Conservation (phyloP, 306 rosid species). For the Styphnolobium japonicum region DNA sequence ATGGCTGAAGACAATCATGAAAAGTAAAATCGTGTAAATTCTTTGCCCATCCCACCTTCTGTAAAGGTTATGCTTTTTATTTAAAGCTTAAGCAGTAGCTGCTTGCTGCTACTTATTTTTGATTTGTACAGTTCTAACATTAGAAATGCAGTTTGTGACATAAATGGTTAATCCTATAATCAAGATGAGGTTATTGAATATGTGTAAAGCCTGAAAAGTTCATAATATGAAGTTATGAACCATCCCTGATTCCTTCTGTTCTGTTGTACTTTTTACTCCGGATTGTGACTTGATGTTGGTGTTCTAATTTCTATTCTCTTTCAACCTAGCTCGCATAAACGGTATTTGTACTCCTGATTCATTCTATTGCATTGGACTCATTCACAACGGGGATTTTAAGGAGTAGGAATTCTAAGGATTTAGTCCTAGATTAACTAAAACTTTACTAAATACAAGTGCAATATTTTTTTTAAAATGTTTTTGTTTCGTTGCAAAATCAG, state of each 20-base stretch:
- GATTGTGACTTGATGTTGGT: background rate
- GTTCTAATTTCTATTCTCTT: background rate
- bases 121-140: constrained; percentile 35
- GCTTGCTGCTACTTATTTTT: background rate
- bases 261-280: background rate
- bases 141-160: constrained; percentile 27
- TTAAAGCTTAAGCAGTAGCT: constrained; percentile 12
- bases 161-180: constrained; percentile 9
- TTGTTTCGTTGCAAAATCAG: background rate
- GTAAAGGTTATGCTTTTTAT: constrained; percentile 16
- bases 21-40: constrained; percentile 59
- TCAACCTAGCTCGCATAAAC: background rate
- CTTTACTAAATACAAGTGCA: background rate
- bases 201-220: constrained; percentile 14
- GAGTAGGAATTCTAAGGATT: background rate
- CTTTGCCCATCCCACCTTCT: constrained; percentile 32
- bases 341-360: background rate
- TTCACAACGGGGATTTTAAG: background rate
- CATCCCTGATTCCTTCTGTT: background rate
- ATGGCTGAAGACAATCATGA: constrained; percentile 39
- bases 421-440: background rate
- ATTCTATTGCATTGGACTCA: background rate
- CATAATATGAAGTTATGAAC: constrained; percentile 3
- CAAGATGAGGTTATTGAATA: background rate
- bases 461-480: too few species aligned